Base-by-base conservation (phyloP, 176 grass and related monocot genomes). In the Bothriochloa decipiens region DNA sequence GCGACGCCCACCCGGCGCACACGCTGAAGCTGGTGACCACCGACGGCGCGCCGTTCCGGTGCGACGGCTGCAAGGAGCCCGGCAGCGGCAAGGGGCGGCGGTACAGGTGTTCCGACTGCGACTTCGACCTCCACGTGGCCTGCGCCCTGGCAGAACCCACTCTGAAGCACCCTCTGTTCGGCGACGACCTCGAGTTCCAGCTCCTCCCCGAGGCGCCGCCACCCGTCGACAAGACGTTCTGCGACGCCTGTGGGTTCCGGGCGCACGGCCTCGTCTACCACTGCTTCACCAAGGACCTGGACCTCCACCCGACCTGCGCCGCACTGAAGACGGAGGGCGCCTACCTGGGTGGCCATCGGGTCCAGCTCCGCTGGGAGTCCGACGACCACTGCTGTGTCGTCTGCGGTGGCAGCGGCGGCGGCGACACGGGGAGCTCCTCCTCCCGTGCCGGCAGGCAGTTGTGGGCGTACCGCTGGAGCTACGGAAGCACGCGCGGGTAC, bases 261-360 rank as follows among this genome's bases (percentile, higher is more conserved):
- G 27, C 68, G 8, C 0, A 0, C 0, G 83, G 83, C 0, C n/a
- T 78, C 64, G 49, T 78, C 37, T 85, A 70, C 74, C 74, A 42
- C 64, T 85, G 74, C 47, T 1, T 11, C 16, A 12, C 14, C 1
- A 57, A 15, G 6, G 7, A 46, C 25, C 74, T 61, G 2, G 3
- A 45, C 37, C 74, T 85, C 4, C 83, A 85, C 83, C 83, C 83
- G 9, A 70, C 65, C 65, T 85, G 83, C 65, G 83, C 74, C 0
- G 55, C 52, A 1, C 17, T 85, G 17, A 43, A 1, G 23, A 17
- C 6, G 36, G 37, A 77, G 36, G 26, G 40, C 25, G 7, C 33
- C 29, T 2, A 5, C 35, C 35, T 0, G 3, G 55, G 23, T 36
- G 75, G 22, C 3, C 39, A 78, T 23, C 49, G 6, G 49, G 8